Evolutionary conservation across 2,329 filamentous ascomycete species (phyloP), one percentile per base, ranked within the genome.

Genomic region (Microcyclospora pomicola): DNA sequence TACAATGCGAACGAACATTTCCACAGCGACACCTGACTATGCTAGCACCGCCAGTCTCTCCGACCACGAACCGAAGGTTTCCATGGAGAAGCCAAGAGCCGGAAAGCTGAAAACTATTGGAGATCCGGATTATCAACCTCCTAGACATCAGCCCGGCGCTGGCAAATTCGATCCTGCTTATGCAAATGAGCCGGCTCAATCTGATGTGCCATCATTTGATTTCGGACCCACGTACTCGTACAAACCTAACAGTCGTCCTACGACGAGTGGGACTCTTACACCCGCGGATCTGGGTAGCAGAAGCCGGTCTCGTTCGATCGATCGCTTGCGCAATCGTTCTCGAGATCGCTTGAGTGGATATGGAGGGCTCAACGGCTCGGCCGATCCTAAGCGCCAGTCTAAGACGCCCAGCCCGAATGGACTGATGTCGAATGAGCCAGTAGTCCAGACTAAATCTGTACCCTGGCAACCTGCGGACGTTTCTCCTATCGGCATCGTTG

Each of bases 221-320:
- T 95, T 95, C 60, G 88, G 88, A 0, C 84, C 80, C 5, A 94
- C 87, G 0, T 64, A 83, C 49, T 79, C 81, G 42, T 80, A 85
- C 40, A 65, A 64, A 43, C 69, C 73, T 19, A 42, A 27, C 10
- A 67, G 65, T 48, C 68, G 71, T 7, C 72, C 73, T n/a, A 66
- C 58, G 31, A 75, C 72, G 1, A 69, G 67, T 34, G 69, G 70
- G 33, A 69, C 70, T 2, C 56, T 72, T 41, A 68, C 59, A 0
- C 61, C 62, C 36, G 53, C 46, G 14, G 40, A 48, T 27, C 13
- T 33, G 6, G 44, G 46, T 29, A 45, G 49, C 9, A 42, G 36
- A 29, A 45, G 38, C 27, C 49, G 49, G 12, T 46, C 54, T 11
- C 38, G 46, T 32, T 56, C 53, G 13, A 41, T 40, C 5, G 53